These are phyloP conservation scores for Oenanthe javanica DNA, from an alignment of 140 eudicot genomes.

Conservation along the genomic window DNA sequence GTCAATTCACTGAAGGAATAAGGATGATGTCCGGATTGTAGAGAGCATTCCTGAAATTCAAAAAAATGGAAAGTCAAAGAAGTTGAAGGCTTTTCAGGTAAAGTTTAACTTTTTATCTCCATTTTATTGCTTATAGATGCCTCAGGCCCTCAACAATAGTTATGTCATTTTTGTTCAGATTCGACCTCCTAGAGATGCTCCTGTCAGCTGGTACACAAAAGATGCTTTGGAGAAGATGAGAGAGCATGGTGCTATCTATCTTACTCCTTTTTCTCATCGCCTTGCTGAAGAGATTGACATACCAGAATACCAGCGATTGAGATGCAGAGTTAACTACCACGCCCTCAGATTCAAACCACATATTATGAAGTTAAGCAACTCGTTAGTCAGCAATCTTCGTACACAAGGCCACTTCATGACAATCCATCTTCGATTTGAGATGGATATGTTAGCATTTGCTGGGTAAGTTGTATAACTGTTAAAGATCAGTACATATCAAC, in stretches of 20 bases:
- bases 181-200: slow-evolving; percentile 95
- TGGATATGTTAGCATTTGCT: slow-evolving; percentile 98
- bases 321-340: slow-evolving; percentile 93
- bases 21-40: slow-evolving; percentile 71
- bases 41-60: slow-evolving; percentile 70
- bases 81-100: slow-evolving; percentile 75
- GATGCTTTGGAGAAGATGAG: slow-evolving; percentile 76
- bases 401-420: slow-evolving; percentile 95
- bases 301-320: slow-evolving; percentile 86
- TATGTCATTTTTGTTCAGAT: slow-evolving; percentile 31
- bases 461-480: slow-evolving; percentile 46
- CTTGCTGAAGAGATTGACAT: slow-evolving; percentile 86
- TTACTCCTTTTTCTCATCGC: slow-evolving; percentile 93
- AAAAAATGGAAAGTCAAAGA: slow-evolving; percentile 83
- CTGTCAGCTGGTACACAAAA: slow-evolving; percentile 76
- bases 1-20: slow-evolving; percentile 67
- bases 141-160: neutral
- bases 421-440: slow-evolving; percentile 95
- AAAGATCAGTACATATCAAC: neutral
- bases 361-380: slow-evolving; percentile 76
- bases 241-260: slow-evolving; percentile 89
- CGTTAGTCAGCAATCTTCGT: slow-evolving; percentile 71
- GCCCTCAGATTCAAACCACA: slow-evolving; percentile 87
- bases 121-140: neutral
- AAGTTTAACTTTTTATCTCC: neutral